Conservation (phyloP, 2,329 filamentous ascomycete species). For the Xylariaceae sp. region DNA sequence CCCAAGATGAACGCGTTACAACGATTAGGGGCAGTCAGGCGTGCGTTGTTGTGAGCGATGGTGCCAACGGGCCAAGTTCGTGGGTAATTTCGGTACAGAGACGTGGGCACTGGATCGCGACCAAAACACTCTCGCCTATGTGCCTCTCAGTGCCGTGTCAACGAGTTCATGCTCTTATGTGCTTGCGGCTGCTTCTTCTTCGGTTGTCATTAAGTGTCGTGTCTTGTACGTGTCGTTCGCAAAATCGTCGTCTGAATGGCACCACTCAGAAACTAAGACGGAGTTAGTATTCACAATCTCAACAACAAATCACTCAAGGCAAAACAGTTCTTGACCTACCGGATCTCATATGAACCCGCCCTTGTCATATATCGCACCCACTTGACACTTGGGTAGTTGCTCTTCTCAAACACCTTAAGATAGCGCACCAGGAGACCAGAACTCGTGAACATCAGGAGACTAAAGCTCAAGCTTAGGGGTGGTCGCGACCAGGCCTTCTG, state of each 20-base stretch:
- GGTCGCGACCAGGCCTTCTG: slow-evolving; percentile 96
- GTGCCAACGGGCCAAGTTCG: not conserved
- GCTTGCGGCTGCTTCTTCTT: not conserved
- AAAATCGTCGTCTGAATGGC: not conserved
- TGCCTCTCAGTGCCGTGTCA: not conserved
- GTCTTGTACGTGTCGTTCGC: not conserved
- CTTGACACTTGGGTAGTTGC: slow-evolving; percentile 96
- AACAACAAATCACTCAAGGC: no score
- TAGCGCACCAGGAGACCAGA: slow-evolving; percentile 89
- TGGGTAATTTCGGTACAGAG: not conserved
- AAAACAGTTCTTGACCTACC: slow-evolving; percentile 55
- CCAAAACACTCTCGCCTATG: not conserved
- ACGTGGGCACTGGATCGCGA: not conserved
- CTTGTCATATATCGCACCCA: slow-evolving; percentile 99
- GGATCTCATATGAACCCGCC: slow-evolving; percentile 94
- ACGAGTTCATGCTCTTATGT: not conserved
- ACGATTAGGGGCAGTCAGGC: not conserved
- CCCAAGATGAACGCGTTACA: not conserved
- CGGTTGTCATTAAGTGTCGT: not conserved
- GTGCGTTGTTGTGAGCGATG: not conserved
- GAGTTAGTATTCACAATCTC: not conserved
- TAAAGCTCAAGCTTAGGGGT: slow-evolving; percentile 86
- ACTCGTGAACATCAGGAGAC: slow-evolving; percentile 95
- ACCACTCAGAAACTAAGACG: slow-evolving; percentile 15
- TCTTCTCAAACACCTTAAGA: slow-evolving; percentile 98